phyloP scores from a whole-genome alignment of 2,329 filamentous ascomycete species.

The Hirsutella rhossiliensis region DNA sequence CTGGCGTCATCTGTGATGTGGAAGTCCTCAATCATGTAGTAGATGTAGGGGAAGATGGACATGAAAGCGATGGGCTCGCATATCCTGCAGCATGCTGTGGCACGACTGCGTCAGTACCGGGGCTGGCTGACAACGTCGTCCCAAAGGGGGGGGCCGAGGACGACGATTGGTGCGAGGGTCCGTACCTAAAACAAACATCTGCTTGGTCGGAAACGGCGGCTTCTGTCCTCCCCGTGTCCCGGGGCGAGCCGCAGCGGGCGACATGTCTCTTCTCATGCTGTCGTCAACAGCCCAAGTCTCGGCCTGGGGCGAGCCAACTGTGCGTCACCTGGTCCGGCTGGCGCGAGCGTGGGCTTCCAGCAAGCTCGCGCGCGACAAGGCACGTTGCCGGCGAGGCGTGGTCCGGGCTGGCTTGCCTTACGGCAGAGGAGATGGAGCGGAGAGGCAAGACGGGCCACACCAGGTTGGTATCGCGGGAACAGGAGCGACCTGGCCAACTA shows the following conservation, averaged over 20 bases:
- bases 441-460: not conserved
- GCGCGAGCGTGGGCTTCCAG: not conserved
- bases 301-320: not conserved
- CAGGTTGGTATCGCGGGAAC: no score
- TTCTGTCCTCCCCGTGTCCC: slow-evolving; percentile 10
- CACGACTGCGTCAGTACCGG: not conserved
- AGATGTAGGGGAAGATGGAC: slow-evolving; percentile 98
- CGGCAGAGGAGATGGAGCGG: not conserved
- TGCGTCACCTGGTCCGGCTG: not conserved
- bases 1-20: slow-evolving; percentile 66
- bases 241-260: slow-evolving; percentile 11
- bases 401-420: not conserved
- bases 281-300: not conserved
- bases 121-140: not conserved
- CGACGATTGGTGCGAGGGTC: slow-evolving; percentile 2
- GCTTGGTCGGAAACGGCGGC: slow-evolving; percentile 26
- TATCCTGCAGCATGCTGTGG: slow-evolving; percentile 75
- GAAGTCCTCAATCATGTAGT: slow-evolving; percentile 94
- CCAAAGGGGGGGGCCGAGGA: not conserved
- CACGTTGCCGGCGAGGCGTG: not conserved
- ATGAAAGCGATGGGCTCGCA: slow-evolving; percentile 99
- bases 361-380: not conserved
- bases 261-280: slow-evolving; percentile 17
- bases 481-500: no score
- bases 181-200: slow-evolving; percentile 43